Percentiles rank a stretch among this genome's conserved stretches.
These are phyloP conservation scores for Venturia aucupariae DNA, from an alignment of 2,329 filamentous ascomycete species.

Conservation along the genomic window DNA sequence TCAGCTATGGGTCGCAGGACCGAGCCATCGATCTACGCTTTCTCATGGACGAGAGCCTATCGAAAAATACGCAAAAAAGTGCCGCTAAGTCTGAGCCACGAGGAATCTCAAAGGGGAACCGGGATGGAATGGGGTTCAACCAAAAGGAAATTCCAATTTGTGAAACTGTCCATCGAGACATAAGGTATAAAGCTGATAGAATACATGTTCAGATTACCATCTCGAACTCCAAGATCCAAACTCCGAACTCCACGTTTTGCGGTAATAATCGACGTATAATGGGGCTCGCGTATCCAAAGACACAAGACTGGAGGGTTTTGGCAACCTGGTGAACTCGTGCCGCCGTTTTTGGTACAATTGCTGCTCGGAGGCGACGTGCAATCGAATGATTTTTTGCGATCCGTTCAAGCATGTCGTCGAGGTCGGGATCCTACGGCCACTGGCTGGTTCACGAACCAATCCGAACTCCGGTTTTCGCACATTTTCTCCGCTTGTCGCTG, in stretches of 20 bases:
- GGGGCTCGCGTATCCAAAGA: background rate
- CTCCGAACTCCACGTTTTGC: background rate
- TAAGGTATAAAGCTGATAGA: conserved; percentile 1
- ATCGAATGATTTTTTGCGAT: background rate
- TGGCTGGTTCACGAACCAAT: conserved; percentile 31
- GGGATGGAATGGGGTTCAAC: background rate
- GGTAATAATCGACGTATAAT: background rate
- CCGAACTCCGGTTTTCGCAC: conserved; percentile 22
- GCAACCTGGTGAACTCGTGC: background rate
- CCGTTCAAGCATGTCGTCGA: conserved; percentile 1
- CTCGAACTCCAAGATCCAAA: background rate
- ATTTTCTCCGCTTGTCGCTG: conserved; percentile 30
- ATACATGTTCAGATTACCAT: background rate
- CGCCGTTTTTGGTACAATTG: background rate
- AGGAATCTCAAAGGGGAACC: background rate
- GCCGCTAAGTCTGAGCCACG: background rate
- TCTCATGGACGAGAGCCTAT: background rate
- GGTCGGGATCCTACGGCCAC: conserved; percentile 22
- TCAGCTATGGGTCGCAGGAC: background rate
- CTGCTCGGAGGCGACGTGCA: background rate
- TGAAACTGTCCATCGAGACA: background rate
- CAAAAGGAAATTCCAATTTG: background rate
- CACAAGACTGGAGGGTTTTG: background rate
- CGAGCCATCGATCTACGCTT: background rate
- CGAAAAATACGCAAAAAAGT: background rate